phyloP scores from a whole-genome alignment of 345 rosid genomes.

The Brassica nigra region DNA sequence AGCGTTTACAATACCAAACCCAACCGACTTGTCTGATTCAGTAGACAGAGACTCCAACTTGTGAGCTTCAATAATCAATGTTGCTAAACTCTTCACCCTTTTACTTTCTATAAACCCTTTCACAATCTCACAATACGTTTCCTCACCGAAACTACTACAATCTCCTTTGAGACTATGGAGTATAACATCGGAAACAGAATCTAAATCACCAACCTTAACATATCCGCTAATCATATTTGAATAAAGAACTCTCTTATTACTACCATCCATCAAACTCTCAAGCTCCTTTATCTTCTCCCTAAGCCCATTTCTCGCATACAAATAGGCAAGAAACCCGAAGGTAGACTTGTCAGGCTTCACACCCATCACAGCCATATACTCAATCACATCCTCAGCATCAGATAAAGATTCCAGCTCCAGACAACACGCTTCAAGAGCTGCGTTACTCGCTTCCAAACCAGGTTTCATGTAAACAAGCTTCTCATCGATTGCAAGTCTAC shows the following conservation, averaged over 20 bases:
- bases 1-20: constrained; percentile 72
- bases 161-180: constrained; percentile 45
- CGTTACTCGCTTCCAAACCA: constrained; percentile 66
- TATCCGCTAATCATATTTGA: constrained; percentile 64
- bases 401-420: constrained; percentile 51
- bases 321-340: constrained; percentile 77
- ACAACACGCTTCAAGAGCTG: constrained; percentile 73
- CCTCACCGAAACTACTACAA: constrained; percentile 44
- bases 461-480: constrained; percentile 73
- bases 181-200: constrained; percentile 50
- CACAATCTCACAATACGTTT: constrained; percentile 59
- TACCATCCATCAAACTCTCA: constrained; percentile 50
- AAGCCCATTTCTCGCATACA: constrained; percentile 74
- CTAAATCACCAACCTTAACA: constrained; percentile 59
- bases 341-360: constrained; percentile 69
- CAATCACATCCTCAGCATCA: constrained; percentile 68
- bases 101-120: constrained; percentile 62
- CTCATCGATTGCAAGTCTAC: constrained; percentile 71
- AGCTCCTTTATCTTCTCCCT: constrained; percentile 63
- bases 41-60: constrained; percentile 52
- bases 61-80: constrained; percentile 71
- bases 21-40: constrained; percentile 51
- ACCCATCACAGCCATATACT: constrained; percentile 65
- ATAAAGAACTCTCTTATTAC: constrained; percentile 47
- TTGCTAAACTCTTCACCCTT: constrained; percentile 56